Conservation (phyloP, 306 rosid species). For the Senna tora region DNA sequence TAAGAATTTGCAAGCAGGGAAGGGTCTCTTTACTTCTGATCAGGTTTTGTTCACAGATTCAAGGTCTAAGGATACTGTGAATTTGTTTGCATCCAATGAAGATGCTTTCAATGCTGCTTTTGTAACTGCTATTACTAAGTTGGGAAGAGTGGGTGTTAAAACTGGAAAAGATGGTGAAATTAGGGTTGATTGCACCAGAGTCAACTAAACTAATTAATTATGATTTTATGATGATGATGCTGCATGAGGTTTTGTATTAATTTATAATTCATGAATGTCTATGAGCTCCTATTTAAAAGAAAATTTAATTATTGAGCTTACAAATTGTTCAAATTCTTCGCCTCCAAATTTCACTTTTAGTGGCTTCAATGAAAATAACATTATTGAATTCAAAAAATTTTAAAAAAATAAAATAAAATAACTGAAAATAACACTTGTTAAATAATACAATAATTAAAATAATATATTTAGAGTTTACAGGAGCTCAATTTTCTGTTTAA, state of each 20-base stretch:
- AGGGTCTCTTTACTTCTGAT: conserved; percentile 80
- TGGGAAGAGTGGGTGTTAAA: conserved; percentile 76
- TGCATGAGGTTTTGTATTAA: too few species aligned
- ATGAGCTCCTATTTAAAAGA: too few species aligned
- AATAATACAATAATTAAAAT: too few species aligned
- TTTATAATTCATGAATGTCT: too few species aligned
- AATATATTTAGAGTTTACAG: too few species aligned
- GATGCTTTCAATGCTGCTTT: conserved; percentile 61
- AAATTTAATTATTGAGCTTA: too few species aligned
- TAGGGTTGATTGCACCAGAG: conserved; percentile 58
- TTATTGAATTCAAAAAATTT: too few species aligned
- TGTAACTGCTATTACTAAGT: conserved; percentile 69
- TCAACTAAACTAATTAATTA: conserved; percentile 51
- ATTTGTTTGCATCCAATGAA: conserved; percentile 65
- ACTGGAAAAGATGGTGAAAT: conserved; percentile 76
- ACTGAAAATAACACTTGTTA: too few species aligned
- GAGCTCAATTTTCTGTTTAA: too few species aligned
- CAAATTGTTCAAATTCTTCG: not conserved
- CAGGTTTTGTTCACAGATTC: conserved; percentile 63
- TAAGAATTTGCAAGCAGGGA: conserved; percentile 83
- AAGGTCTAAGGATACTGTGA: conserved; percentile 68
- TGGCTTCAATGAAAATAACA: too few species aligned
- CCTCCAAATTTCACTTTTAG: not conserved
- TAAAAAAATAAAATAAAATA: too few species aligned
- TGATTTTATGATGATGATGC: too few species aligned